Base-by-base conservation (phyloP, 1,139 yeast species). In the Kodamaea anthophila region DNA sequence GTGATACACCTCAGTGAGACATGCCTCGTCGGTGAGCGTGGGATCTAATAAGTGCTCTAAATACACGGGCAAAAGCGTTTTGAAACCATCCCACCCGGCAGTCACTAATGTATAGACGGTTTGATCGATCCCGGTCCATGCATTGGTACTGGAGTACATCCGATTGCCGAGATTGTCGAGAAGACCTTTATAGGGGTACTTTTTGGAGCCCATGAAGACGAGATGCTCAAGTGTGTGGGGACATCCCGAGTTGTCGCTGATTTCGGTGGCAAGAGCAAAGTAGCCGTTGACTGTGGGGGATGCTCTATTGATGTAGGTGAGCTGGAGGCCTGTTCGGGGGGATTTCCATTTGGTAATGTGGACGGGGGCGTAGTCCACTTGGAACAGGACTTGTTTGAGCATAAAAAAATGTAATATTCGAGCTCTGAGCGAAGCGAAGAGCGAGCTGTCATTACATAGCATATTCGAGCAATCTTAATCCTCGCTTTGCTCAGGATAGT, bases 81-180 rank as follows among this genome's bases (percentile, higher is more conserved):
- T 74, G 55, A 93, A 93, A 1, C 97, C 98, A 34, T 84, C 87
- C 96, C 96, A 88, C 5, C 98, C 98, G 1, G 97, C 97, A 23
- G 94, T 78, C 7, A 82, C 74, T 34, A 93, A 64, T 1, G 96
- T 86, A 48, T 91, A 93, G 2, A 87, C 96, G 0, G 99, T 93
- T 49, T 86, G 95, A 55, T 93, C 98, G 3, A 91, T 84, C 1
- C 82, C 87, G 0, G 99, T 91, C 96, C 96, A 88, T 0, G 99
- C 99, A 50, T 93, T 93, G 1, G 98, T 93, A 6, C 77, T 69
- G 1, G 96, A 83, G 54, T 82, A 82, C 42, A 87, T 78, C 35
- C 86, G 60, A 49, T 87, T 86, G 5, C 97, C 96, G 34, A 88
- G 67, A 6, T 78, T 78, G 47, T 93, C 98, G 29, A 93, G 64